Evolutionary conservation across 495 filamentous ascomycete species (phyloP).

Genomic region (Pseudotulostoma volvatum): DNA sequence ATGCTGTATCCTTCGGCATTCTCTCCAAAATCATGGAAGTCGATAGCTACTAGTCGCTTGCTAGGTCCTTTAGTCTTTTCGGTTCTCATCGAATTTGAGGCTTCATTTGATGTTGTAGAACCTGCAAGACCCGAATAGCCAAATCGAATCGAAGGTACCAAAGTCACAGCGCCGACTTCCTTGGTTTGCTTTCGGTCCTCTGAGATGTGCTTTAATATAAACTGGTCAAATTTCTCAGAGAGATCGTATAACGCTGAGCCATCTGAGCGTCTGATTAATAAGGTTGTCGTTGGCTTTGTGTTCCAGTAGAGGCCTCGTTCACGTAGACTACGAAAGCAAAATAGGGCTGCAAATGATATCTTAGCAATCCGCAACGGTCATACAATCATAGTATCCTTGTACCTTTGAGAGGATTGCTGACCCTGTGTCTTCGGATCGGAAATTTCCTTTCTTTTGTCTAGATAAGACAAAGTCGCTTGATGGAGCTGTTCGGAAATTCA

Average conservation of each 20-base stretch:
- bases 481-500: neutral
- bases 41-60: neutral
- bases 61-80: neutral
- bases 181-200: conserved; percentile 1
- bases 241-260: neutral
- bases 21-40: conserved; percentile 1
- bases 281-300: neutral
- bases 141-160: neutral
- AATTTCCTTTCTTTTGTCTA: neutral
- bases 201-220: neutral
- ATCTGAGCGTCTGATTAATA: neutral
- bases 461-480: neutral
- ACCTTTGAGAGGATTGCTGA: neutral
- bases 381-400: neutral
- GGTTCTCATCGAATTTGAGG: conserved; percentile 1
- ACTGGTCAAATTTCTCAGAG: neutral
- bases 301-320: neutral
- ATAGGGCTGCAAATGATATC: neutral
- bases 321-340: neutral
- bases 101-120: conserved; percentile 1
- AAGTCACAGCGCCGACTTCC: neutral
- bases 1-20: neutral
- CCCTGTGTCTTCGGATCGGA: neutral
- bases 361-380: neutral
- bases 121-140: conserved; percentile 1